These are phyloP conservation scores for Castanea sativa DNA, from an alignment of 306 rosid genomes.

Conservation along the genomic window DNA sequence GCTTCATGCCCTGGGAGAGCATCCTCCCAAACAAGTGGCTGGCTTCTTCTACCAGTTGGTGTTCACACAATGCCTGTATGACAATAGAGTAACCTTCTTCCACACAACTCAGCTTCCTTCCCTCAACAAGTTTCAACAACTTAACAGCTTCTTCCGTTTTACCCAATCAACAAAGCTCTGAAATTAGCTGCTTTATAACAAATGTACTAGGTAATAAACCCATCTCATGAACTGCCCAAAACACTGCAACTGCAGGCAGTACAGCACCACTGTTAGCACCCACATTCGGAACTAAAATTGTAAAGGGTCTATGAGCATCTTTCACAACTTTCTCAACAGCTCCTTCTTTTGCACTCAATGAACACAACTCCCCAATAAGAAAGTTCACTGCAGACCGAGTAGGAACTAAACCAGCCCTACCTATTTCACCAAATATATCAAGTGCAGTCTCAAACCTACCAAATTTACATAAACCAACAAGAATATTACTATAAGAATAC, in stretches of 20 bases:
- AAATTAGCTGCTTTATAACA: constrained; percentile 48
- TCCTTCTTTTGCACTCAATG: constrained; percentile 57
- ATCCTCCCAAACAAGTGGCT: not conserved
- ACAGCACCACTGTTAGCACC: constrained; percentile 44
- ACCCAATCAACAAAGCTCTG: constrained; percentile 59
- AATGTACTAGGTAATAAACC: constrained; percentile 65
- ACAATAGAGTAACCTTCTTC: constrained; percentile 50
- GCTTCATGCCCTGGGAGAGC: constrained; percentile 48
- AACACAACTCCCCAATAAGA: constrained; percentile 64
- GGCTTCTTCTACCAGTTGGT: constrained; percentile 39
- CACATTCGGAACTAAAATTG: constrained; percentile 56
- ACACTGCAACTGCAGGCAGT: constrained; percentile 52
- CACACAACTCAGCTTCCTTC: constrained; percentile 43
- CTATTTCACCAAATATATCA: constrained; percentile 53
- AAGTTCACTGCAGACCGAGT: constrained; percentile 57
- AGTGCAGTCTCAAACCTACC: constrained; percentile 53
- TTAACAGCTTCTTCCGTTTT: constrained; percentile 46
- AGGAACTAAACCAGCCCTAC: constrained; percentile 46
- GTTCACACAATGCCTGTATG: constrained; percentile 47
- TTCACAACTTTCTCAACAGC: constrained; percentile 49
- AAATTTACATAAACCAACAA: constrained; percentile 65
- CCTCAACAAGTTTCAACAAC: constrained; percentile 50
- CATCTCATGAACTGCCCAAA: constrained; percentile 43
- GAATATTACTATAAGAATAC: constrained; percentile 63
- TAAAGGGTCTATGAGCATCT: constrained; percentile 42